Conservation (phyloP, 306 rosid species). For the Rosa chinensis region DNA sequence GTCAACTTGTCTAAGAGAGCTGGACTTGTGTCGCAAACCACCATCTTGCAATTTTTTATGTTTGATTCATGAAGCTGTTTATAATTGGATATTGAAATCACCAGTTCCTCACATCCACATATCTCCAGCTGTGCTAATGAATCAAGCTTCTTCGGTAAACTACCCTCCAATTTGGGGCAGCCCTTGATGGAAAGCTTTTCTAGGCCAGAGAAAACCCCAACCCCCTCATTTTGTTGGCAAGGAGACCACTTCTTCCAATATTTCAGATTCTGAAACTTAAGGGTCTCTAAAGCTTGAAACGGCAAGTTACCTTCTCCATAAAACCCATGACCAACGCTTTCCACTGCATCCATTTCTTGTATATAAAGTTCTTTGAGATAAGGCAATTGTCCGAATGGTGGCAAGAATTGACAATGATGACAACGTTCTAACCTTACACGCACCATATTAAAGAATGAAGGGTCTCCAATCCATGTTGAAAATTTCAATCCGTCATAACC, state of each 20-base stretch:
- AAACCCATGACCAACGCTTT: neutral
- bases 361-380: constrained; percentile 3
- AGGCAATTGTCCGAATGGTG: neutral
- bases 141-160: constrained; percentile 5
- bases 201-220: neutral
- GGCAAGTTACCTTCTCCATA: neutral
- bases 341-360: neutral
- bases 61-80: neutral
- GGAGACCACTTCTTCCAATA: neutral
- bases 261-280: neutral
- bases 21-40: too few species aligned
- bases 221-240: neutral
- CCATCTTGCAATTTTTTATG: neutral
- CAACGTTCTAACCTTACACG: neutral
- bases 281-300: neutral
- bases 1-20: neutral
- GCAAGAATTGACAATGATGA: neutral
- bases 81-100: neutral
- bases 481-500: constrained; percentile 2
- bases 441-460: constrained; percentile 5
- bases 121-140: neutral
- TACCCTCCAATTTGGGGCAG: constrained; percentile 3
- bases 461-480: constrained; percentile 5
- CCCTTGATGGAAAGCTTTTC: neutral
- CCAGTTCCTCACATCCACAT: neutral